Evolutionary conservation across 441 rosid genomes (phyloP).

Genomic region (Mallotus repandus): DNA sequence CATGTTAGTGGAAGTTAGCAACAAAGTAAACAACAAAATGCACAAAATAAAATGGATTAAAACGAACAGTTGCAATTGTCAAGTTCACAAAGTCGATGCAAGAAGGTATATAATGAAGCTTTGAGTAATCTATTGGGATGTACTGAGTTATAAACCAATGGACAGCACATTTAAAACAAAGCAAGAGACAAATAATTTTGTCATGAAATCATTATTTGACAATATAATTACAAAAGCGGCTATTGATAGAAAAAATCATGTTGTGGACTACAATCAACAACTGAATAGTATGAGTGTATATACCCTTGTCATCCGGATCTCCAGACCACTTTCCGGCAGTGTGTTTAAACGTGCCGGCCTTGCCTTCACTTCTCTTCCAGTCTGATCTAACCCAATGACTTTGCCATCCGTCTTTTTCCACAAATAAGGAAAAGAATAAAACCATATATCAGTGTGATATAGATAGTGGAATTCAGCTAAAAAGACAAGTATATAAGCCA

Average conservation of each 20-base stretch:
- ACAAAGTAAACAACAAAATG: background rate
- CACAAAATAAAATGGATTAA: background rate
- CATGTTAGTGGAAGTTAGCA: background rate
- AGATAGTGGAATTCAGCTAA: background rate
- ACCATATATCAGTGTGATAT: background rate
- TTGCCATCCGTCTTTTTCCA: constrained; percentile 78
- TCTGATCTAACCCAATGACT: constrained; percentile 89
- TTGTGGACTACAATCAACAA: background rate
- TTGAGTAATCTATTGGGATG: background rate
- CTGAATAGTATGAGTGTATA: background rate
- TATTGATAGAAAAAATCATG: background rate
- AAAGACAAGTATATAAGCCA: background rate
- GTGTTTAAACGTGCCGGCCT: constrained; percentile 84
- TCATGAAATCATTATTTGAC: too few relatives aligned
- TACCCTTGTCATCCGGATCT: constrained; percentile 90
- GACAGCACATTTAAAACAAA: background rate
- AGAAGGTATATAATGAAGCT: background rate
- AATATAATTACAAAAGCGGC: background rate
- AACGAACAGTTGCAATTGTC: background rate
- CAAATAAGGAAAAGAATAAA: constrained; percentile 3
- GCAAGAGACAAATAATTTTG: background rate
- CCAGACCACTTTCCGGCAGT: constrained; percentile 92
- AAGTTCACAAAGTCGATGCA: background rate
- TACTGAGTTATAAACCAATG: background rate
- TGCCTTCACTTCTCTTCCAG: constrained; percentile 91